These are phyloP conservation scores for Sistotremastrum niveocremeum DNA, from an alignment of 768 basidiomycete species.

Conservation along the genomic window DNA sequence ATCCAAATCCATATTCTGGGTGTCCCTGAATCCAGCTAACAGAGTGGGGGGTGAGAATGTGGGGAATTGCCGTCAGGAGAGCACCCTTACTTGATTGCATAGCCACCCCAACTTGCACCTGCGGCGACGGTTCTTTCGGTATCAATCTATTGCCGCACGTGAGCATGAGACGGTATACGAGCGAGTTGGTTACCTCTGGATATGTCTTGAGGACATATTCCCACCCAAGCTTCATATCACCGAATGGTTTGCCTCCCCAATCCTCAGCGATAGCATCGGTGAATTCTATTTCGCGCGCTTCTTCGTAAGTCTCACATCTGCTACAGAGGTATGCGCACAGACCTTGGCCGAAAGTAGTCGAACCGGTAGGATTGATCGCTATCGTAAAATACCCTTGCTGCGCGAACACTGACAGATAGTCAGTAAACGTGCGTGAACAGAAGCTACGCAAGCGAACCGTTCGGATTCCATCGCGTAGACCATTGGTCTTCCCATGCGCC, in stretches of 20 bases:
- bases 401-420: conserved; percentile 43
- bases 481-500: conserved; percentile 85
- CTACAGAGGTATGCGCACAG: background rate
- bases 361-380: conserved; percentile 87
- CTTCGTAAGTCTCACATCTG: too few relatives aligned
- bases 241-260: conserved; percentile 81
- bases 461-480: conserved; percentile 89
- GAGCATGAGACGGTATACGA: conserved; percentile 4
- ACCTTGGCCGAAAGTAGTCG: conserved; percentile 88
- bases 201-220: conserved; percentile 49
- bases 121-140: conserved; percentile 27
- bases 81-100: conserved; percentile 62
- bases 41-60: conserved; percentile 1
- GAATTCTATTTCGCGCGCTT: conserved; percentile 32
- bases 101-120: conserved; percentile 80
- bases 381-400: conserved; percentile 83
- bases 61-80: background rate
- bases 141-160: conserved; percentile 13
- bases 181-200: conserved; percentile 39
- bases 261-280: conserved; percentile 71
- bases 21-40: conserved; percentile 90
- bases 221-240: conserved; percentile 66
- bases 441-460: conserved; percentile 29
- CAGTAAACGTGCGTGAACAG: background rate
- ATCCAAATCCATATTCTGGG: conserved; percentile 73